phyloP scores from a whole-genome alignment of 495 filamentous ascomycete species.

The Talaromyces borbonicus region DNA sequence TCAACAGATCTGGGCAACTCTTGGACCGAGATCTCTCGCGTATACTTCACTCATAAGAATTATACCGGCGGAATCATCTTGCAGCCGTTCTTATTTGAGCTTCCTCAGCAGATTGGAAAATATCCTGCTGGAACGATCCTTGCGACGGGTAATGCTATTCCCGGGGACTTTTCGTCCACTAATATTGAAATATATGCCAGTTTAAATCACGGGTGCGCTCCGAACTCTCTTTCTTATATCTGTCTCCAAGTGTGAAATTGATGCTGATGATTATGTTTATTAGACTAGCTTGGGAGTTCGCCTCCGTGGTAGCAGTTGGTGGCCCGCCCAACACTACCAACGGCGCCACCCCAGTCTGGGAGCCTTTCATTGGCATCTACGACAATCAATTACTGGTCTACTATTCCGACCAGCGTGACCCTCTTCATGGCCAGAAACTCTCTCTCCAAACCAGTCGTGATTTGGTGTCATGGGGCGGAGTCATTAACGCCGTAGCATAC shows the following conservation, averaged over 20 bases:
- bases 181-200: slow-evolving; percentile 56
- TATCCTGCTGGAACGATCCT: slow-evolving; percentile 46
- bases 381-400: slow-evolving; percentile 43
- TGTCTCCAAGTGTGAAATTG: no score
- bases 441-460: slow-evolving; percentile 45
- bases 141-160: slow-evolving; percentile 45
- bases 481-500: slow-evolving; percentile 49
- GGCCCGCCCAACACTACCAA: slow-evolving; percentile 46
- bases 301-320: slow-evolving; percentile 45
- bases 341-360: slow-evolving; percentile 51
- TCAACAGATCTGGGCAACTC: slow-evolving; percentile 43
- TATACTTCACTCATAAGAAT: slow-evolving; percentile 45
- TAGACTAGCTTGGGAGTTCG: slow-evolving; percentile 44
- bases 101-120: slow-evolving; percentile 40
- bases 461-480: slow-evolving; percentile 39
- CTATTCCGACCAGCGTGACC: slow-evolving; percentile 57
- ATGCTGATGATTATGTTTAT: neutral
- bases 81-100: slow-evolving; percentile 49
- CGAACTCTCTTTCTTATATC: neutral
- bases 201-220: slow-evolving; percentile 31
- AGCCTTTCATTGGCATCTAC: slow-evolving; percentile 45
- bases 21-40: slow-evolving; percentile 43
- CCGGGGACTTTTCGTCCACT: slow-evolving; percentile 42
- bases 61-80: slow-evolving; percentile 41
- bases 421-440: slow-evolving; percentile 50